Evolutionary conservation across 2,329 filamentous ascomycete genomes (phyloP).

Genomic region (Tolypocladium ovalisporum): DNA sequence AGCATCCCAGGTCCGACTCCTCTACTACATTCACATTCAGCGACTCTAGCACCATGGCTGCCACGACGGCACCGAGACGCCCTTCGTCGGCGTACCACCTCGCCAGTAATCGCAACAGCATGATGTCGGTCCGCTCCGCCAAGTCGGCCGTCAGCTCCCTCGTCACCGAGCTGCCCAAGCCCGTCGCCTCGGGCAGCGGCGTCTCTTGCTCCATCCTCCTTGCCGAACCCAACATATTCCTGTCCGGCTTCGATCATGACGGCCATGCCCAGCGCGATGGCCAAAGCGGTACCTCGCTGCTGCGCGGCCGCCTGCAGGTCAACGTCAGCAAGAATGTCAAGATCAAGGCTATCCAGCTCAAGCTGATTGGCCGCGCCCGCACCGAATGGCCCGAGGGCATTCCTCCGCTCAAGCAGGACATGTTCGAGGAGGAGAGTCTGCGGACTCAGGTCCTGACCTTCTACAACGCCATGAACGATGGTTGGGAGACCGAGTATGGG

Average conservation of each 20-base stretch:
- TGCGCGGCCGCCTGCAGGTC: constrained; percentile 74
- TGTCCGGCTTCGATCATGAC: constrained; percentile 68
- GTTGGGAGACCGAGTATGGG: constrained; percentile 51
- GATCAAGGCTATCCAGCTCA: constrained; percentile 81
- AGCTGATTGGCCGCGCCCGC: constrained; percentile 71
- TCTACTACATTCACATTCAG: neutral
- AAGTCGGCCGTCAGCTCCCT: constrained; percentile 40
- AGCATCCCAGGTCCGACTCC: neutral
- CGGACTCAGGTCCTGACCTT: constrained; percentile 86
- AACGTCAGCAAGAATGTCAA: constrained; percentile 83
- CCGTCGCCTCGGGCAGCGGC: constrained; percentile 68
- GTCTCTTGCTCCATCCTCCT: constrained; percentile 63
- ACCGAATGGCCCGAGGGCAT: constrained; percentile 98
- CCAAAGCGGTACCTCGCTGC: constrained; percentile 64
- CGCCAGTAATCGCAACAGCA: constrained; percentile 31
- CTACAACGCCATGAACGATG: constrained; percentile 66
- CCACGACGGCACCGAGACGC: constrained; percentile 10
- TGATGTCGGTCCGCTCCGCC: constrained; percentile 38
- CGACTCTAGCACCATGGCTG: constrained; percentile 10
- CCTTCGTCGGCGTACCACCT: constrained; percentile 13
- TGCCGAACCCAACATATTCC: constrained; percentile 70
- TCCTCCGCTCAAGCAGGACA: constrained; percentile 73
- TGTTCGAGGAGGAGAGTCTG: constrained; percentile 73
- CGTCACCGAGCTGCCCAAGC: constrained; percentile 53
- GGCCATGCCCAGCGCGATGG: constrained; percentile 41